These are phyloP conservation scores for Gossypium longicalyx DNA, from an alignment of 345 rosid species.

Conservation along the genomic window DNA sequence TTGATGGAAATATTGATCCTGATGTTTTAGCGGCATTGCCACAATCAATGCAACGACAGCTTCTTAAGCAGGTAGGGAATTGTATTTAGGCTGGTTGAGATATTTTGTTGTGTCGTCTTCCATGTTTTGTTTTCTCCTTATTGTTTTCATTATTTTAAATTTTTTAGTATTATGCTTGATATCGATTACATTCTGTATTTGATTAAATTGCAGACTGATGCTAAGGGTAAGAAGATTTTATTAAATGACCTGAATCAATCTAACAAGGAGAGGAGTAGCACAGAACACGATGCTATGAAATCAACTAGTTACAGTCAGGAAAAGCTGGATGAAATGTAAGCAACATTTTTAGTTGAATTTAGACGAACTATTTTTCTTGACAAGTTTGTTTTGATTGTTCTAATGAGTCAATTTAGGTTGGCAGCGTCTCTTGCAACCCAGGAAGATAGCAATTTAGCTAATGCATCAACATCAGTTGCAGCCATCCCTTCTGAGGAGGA, in stretches of 20 bases:
- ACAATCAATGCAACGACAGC: conserved; percentile 77
- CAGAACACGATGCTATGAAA: conserved; percentile 6
- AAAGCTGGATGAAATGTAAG: conserved; percentile 55
- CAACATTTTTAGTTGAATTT: conserved; percentile 5
- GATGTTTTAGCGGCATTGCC: conserved; percentile 85
- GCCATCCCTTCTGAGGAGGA: conserved; percentile 30
- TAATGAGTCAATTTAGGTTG: conserved; percentile 37
- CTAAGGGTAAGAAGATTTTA: conserved; percentile 15
- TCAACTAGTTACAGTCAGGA: conserved; percentile 32
- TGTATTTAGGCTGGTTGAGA: not conserved
- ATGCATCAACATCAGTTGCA: conserved; percentile 36
- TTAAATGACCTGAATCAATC: conserved; percentile 16
- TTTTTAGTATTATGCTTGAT: not conserved
- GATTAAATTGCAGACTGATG: conserved; percentile 4
- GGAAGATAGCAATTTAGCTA: conserved; percentile 24
- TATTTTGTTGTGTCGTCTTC: not conserved
- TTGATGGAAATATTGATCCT: conserved; percentile 66
- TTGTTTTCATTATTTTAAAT: not conserved
- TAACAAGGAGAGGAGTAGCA: conserved; percentile 15
- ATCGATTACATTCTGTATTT: not conserved
- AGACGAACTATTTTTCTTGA: conserved; percentile 1
- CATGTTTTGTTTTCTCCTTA: not conserved
- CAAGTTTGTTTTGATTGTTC: conserved; percentile 13
- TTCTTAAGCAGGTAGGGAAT: conserved; percentile 63
- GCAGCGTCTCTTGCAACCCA: conserved; percentile 46